Conservation (phyloP, 2,329 filamentous ascomycete genomes). For the Albophoma yamanashiensis region DNA sequence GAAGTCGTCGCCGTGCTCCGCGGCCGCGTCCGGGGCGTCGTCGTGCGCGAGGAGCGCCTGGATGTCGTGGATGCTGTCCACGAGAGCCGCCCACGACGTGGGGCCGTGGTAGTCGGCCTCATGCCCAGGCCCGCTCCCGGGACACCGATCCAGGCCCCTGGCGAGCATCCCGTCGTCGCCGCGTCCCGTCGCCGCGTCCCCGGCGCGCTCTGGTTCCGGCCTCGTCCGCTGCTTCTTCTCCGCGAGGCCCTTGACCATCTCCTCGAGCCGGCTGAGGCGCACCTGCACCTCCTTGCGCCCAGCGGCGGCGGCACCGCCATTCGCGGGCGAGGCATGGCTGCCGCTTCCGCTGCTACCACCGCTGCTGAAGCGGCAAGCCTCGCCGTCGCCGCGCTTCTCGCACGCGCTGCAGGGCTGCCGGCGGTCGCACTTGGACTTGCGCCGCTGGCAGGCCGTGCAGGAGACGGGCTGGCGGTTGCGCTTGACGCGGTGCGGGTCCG, state of each 20-base stretch:
- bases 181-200: slow-evolving; percentile 1
- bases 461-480: slow-evolving; percentile 31
- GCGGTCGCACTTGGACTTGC: slow-evolving; percentile 32
- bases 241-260: slow-evolving; percentile 27
- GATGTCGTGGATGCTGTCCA: slow-evolving; percentile 31
- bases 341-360: slow-evolving; percentile 5
- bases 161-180: not conserved
- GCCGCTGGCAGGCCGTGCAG: slow-evolving; percentile 28
- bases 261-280: slow-evolving; percentile 28
- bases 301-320: not conserved
- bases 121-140: not conserved
- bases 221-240: not conserved
- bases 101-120: slow-evolving; percentile 21
- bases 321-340: not conserved
- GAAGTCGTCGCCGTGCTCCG: slow-evolving; percentile 9
- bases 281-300: slow-evolving; percentile 23
- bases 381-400: slow-evolving; percentile 23
- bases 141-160: no score
- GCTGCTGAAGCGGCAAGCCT: slow-evolving; percentile 20
- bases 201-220: not conserved
- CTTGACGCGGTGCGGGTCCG: slow-evolving; percentile 20
- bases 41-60: slow-evolving; percentile 20
- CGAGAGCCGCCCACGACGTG: slow-evolving; percentile 30
- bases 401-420: slow-evolving; percentile 29
- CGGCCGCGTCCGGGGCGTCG: slow-evolving; percentile 6